Evolutionary conservation across 2,329 filamentous ascomycete species (phyloP).

Genomic region (Fusarium graminum): DNA sequence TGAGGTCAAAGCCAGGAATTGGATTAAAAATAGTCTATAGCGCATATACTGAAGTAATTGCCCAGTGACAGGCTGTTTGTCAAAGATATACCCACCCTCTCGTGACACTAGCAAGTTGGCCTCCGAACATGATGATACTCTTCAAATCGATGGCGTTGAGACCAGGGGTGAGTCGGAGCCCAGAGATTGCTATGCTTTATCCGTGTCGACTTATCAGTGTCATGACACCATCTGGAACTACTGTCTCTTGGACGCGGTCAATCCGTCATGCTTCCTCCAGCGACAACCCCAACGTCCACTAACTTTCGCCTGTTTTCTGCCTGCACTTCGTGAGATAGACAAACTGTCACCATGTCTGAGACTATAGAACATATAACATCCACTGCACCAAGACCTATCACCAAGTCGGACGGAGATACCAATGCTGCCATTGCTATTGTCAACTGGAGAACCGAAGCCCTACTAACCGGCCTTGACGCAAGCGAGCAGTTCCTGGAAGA

Average conservation of each 20-base stretch:
- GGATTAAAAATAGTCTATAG: conserved; percentile 9
- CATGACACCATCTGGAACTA: no score
- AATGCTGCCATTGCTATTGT: not conserved
- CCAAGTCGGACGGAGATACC: conserved; percentile 79
- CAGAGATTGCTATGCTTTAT: no score
- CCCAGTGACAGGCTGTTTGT: not conserved
- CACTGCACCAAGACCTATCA: conserved; percentile 92
- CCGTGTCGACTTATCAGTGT: no score
- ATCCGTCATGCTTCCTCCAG: no score
- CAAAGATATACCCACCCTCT: not conserved
- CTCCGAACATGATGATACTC: no score
- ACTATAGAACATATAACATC: conserved; percentile 23
- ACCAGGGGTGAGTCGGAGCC: no score
- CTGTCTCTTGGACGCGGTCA: no score
- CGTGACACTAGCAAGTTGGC: no score
- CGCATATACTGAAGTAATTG: conserved; percentile 4
- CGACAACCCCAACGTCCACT: not conserved
- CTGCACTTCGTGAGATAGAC: not conserved
- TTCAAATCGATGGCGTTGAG: no score
- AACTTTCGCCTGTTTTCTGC: not conserved
- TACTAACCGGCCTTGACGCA: not conserved
- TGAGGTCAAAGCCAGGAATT: conserved; percentile 2
- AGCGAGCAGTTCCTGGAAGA: not conserved
- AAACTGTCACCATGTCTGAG: not conserved
- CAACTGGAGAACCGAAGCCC: not conserved